A percentile compares a stretch with the other conserved stretches of the same genome.
These are phyloP conservation scores for Sutorius australiensis DNA, from an alignment of 768 basidiomycete species.

Conservation along the genomic window DNA sequence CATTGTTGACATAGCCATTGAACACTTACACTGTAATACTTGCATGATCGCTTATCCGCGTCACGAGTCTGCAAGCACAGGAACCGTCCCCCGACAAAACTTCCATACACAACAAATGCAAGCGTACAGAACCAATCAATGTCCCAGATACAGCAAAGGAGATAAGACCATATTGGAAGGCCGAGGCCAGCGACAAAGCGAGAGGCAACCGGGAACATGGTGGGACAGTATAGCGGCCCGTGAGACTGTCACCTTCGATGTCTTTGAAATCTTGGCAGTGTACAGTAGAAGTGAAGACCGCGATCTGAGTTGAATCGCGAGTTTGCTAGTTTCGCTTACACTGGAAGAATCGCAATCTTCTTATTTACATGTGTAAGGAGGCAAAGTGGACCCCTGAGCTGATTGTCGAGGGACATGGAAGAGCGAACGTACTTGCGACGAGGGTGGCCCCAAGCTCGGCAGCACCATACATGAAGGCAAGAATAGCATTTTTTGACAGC, in stretches of 20 bases:
- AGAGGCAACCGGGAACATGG: conserved; percentile 39
- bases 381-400: background rate
- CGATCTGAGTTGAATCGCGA: conserved; percentile 34
- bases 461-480: conserved; percentile 37
- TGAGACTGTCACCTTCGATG: conserved; percentile 38
- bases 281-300: conserved; percentile 43
- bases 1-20: background rate
- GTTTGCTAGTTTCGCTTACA: conserved; percentile 28
- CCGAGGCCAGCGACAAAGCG: conserved; percentile 32
- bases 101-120: conserved; percentile 30
- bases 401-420: background rate
- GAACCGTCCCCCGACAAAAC: conserved; percentile 35
- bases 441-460: conserved; percentile 38
- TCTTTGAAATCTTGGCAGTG: conserved; percentile 50
- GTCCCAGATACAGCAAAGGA: conserved; percentile 35
- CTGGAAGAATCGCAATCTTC: conserved; percentile 21
- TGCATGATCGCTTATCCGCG: conserved; percentile 35
- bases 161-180: conserved; percentile 37
- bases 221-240: conserved; percentile 41
- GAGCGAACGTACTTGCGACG: conserved; percentile 30
- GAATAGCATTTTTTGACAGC: conserved; percentile 37
- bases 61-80: conserved; percentile 25
- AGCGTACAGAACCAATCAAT: conserved; percentile 25
- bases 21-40: conserved; percentile 34
- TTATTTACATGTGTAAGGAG: too few species aligned